phyloP scores from a whole-genome alignment of 805 yeast genomes.

The Candida corydali region DNA sequence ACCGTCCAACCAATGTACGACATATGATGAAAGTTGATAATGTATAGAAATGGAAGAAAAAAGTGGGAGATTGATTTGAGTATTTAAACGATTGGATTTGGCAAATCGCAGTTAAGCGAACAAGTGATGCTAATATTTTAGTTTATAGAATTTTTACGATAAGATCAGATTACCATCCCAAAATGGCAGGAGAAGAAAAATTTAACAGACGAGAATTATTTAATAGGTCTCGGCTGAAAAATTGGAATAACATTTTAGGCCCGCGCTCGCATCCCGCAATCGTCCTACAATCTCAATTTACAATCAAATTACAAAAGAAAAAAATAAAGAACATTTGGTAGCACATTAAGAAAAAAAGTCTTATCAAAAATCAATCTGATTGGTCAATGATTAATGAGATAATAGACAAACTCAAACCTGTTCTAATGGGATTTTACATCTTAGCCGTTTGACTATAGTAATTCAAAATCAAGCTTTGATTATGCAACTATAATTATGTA shows the following conservation, averaged over 20 bases:
- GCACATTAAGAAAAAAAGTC: background rate
- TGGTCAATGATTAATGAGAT: background rate
- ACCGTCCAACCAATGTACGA: constrained; percentile 70
- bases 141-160: constrained; percentile 1
- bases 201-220: too few species aligned
- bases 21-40: too few species aligned
- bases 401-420: background rate
- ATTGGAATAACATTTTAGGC: too few species aligned
- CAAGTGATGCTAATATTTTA: too few species aligned
- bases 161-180: constrained; percentile 4
- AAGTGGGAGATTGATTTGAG: background rate
- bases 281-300: too few species aligned
- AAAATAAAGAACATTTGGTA: too few species aligned
- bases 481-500: background rate
- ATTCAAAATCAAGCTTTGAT: too few species aligned
- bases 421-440: constrained; percentile 1
- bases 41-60: background rate
- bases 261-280: too few species aligned
- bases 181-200: background rate
- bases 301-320: too few species aligned
- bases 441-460: too few species aligned
- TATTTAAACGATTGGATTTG: background rate
- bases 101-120: constrained; percentile 3
- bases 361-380: background rate
- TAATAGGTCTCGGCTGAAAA: too few species aligned